A percentile compares a stretch with the other conserved stretches of the same genome.
These are phyloP conservation scores for Chamaecyparis obtusa DNA, from an alignment of 75 land plant genomes.

Conservation along the genomic window DNA sequence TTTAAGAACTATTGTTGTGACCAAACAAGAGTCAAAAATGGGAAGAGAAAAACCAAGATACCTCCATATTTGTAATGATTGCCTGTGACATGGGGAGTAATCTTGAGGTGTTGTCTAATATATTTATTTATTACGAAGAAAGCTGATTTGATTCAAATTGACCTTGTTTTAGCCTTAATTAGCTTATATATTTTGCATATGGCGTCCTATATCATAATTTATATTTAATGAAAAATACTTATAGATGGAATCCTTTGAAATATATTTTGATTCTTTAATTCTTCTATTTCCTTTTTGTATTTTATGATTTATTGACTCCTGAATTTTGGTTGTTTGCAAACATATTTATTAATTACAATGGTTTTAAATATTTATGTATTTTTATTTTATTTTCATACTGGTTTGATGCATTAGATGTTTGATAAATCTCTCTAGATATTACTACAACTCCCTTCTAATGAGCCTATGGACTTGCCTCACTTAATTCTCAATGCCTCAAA, in stretches of 20 bases:
- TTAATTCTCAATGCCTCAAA: slow-evolving; percentile 8
- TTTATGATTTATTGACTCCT: not conserved
- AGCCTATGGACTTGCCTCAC: not conserved
- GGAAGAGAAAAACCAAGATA: too few relatives aligned
- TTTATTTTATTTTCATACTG: not conserved
- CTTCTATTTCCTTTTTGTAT: not conserved
- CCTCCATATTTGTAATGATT: not conserved
- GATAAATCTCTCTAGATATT: slow-evolving; percentile 15
- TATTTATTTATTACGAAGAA: not conserved
- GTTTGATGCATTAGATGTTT: not conserved
- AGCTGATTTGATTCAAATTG: not conserved
- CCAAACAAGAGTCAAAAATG: not conserved
- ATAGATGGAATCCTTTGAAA: not conserved
- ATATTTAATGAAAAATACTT: not conserved
- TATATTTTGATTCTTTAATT: not conserved
- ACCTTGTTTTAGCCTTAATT: not conserved
- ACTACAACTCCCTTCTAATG: slow-evolving; percentile 20
- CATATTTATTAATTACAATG: not conserved
- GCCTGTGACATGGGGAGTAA: not conserved
- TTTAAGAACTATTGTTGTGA: not conserved
- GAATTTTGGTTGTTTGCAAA: not conserved
- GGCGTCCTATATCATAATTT: not conserved
- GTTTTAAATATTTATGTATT: not conserved
- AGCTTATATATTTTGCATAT: not conserved
- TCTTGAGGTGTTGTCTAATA: not conserved